Conservation (phyloP, 2,329 filamentous ascomycete species). For the Raffaelea albimanens region DNA sequence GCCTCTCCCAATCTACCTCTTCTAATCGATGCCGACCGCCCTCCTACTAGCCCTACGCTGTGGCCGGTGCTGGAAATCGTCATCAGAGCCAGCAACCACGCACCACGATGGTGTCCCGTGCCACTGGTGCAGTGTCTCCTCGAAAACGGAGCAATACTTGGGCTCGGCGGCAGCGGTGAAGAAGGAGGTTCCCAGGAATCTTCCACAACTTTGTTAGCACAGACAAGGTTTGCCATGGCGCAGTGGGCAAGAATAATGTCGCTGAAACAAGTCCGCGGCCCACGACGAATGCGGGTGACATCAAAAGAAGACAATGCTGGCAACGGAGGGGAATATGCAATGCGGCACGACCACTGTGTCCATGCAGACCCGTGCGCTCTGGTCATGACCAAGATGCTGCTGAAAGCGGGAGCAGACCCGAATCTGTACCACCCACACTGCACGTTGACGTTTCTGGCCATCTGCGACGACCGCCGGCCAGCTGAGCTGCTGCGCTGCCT, state of each 20-base stretch:
- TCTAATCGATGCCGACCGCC: not conserved
- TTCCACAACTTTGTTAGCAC: too few relatives aligned
- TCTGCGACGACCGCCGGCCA: constrained; percentile 4
- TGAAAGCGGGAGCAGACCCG: constrained; percentile 5
- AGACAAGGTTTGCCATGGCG: not conserved
- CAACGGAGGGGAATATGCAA: not conserved
- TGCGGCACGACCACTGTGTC: constrained; percentile 9
- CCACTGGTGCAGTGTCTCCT: constrained; percentile 5
- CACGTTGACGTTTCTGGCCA: constrained; percentile 3
- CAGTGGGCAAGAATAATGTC: constrained; percentile 3
- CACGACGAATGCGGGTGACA: not conserved
- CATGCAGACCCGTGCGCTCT: constrained; percentile 8
- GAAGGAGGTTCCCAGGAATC: too few relatives aligned
- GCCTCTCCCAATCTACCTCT: not conserved
- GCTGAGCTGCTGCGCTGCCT: constrained; percentile 8
- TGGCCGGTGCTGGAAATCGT: constrained; percentile 6
- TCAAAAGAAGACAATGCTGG: not conserved
- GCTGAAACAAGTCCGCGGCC: constrained; percentile 8
- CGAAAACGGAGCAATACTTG: not conserved
- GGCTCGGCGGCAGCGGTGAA: not conserved
- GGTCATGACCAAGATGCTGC: constrained; percentile 1
- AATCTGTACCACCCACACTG: not conserved
- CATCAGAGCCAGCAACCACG: constrained; percentile 1
- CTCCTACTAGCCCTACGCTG: not conserved
- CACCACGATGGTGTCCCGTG: constrained; percentile 9